These are phyloP conservation scores for Pseudogymnoascus sp. DNA, from an alignment of 2,329 filamentous ascomycete genomes.

Conservation along the genomic window DNA sequence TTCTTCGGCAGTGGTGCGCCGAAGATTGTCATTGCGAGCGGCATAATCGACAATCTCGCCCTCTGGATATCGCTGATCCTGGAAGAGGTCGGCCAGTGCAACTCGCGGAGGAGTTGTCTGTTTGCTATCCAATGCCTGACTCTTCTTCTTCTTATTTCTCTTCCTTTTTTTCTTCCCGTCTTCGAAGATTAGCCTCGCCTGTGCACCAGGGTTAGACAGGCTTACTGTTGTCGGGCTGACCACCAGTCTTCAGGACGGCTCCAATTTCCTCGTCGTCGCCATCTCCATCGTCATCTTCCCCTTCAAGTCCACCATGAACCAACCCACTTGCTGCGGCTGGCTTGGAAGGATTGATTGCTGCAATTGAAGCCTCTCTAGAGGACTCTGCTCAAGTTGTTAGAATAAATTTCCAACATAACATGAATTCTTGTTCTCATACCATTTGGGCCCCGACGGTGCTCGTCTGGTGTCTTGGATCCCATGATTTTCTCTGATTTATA, in stretches of 20 bases:
- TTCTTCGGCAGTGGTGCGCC: constrained; percentile 71
- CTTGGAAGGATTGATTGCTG: not conserved
- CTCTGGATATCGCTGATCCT: constrained; percentile 58
- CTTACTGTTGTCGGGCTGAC: not conserved
- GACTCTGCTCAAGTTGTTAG: not conserved
- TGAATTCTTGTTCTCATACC: not conserved
- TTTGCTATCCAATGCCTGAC: constrained; percentile 42
- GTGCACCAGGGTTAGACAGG: constrained; percentile 26
- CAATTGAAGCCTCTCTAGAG: not conserved
- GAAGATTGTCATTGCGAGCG: constrained; percentile 54
- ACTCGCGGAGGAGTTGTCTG: constrained; percentile 71
- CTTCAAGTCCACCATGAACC: not conserved
- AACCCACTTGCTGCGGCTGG: not conserved
- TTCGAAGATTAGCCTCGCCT: constrained; percentile 32
- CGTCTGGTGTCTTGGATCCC: constrained; percentile 4
- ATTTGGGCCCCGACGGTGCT: constrained; percentile 2
- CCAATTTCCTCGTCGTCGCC: not conserved
- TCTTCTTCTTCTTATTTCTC: constrained; percentile 65
- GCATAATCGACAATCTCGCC: constrained; percentile 70
- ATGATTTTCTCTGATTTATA: not conserved
- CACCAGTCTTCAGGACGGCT: not conserved
- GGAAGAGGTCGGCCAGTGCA: constrained; percentile 61
- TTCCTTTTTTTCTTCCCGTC: constrained; percentile 71
- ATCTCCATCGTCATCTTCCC: constrained; percentile 24
- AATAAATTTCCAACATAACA: not conserved